phyloP scores from a whole-genome alignment of 345 rosid species.

The Dovyalis caffra region DNA sequence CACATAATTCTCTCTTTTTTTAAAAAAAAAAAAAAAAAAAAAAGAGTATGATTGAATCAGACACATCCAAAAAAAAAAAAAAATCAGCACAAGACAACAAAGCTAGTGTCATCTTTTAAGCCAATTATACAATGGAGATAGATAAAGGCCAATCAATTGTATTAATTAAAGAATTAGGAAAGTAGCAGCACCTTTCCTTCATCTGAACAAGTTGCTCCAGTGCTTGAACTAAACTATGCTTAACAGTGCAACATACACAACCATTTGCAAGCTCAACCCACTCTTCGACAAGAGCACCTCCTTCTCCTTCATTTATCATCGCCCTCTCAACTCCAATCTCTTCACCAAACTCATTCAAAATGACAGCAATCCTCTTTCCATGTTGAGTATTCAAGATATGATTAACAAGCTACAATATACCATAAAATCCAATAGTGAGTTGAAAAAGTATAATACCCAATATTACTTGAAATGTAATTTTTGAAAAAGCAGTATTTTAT shows the following conservation, averaged over 20 bases:
- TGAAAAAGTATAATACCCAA: not conserved
- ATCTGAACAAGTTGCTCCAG: constrained; percentile 85
- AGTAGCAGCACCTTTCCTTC: constrained; percentile 56
- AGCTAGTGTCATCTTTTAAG: not conserved
- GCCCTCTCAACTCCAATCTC: constrained; percentile 97
- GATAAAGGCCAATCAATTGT: not conserved
- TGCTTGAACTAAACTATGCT: constrained; percentile 91
- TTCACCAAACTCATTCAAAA: constrained; percentile 94
- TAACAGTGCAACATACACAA: constrained; percentile 89
- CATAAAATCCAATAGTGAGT: not conserved
- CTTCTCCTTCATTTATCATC: constrained; percentile 92
- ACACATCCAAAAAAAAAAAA: not conserved
- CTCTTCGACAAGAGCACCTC: constrained; percentile 82
- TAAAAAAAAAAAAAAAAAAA: not conserved
- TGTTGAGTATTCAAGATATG: constrained; percentile 72
- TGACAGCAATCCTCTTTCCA: constrained; percentile 88
- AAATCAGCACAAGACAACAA: not conserved
- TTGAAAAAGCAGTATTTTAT: not conserved
- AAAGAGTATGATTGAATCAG: not conserved
- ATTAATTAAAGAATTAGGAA: not conserved
- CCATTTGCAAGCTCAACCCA: constrained; percentile 97
- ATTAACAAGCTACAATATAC: constrained; percentile 61
- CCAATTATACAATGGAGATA: not conserved
- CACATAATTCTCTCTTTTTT: no score
- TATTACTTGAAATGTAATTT: not conserved